Base-by-base conservation (phyloP, 257 asterid genomes). In the Solanum bulbocastanum region DNA sequence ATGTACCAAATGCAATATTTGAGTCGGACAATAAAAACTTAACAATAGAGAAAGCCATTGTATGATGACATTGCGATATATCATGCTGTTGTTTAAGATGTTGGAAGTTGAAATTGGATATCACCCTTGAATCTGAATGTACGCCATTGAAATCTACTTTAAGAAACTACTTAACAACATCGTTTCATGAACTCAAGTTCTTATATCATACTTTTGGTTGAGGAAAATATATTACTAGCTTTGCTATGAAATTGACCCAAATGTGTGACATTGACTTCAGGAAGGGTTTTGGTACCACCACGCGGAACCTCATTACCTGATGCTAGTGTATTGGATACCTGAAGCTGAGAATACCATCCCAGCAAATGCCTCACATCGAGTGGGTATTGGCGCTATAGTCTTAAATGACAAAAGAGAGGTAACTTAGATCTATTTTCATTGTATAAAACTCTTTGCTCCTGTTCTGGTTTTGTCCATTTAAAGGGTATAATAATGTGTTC, bases 241-340 rank as follows among this genome's bases (percentile, higher is more conserved):
- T 62, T 40, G 25, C 25, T 7, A 37, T 27, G 66, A 62, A 37
- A 40, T 40, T 85, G 32, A 71, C 39, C 30, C 81, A 40, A 83
- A 88, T 89, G 27, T 81, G 32, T 83, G 39, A 46, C 72, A n/a
- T 79, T 87, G 49, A 65, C 86, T 39, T 84, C 93, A 95, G 98
- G 97, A 95, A 91, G 97, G 98, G 84, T 95, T 95, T 91, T 49
- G 92, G 89, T 95, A 92, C 89, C 98, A 95, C 90, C 98, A 95
- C 87, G 95, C 98, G 3, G 98, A 95, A 83, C 97, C 98, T 87
- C 91, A 92, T 86, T 94, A 92, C 90, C 88, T 95, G 88, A 95
- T 95, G 98, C 95, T 95, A 66, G 97, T 95, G 22, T 84, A 88
- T 85, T 95, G 98, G 98, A 91, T 94, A 87, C 93, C 95, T 60